Base-by-base conservation (phyloP, 2,329 filamentous ascomycete species). In the Thielaviopsis punctulata region DNA sequence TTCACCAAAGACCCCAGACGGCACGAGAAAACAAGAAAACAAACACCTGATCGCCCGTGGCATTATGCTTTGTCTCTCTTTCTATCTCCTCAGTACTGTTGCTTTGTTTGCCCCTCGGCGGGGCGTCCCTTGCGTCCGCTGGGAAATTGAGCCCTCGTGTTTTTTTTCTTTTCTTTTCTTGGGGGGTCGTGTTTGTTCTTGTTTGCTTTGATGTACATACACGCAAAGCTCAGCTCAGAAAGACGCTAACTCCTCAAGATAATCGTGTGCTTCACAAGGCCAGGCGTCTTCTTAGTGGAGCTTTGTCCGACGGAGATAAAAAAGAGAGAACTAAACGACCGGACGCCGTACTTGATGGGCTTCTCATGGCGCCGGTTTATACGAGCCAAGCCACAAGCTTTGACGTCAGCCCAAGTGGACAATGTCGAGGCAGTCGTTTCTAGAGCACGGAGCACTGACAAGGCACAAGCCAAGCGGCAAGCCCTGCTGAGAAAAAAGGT, bases 21-120 rank as follows among this genome's bases (percentile, higher is more conserved):
- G 46, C 52, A 52, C 52, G 55, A 46, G 51, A 55, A 50, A n/a
- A 41, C 36, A 7, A 41, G 52, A 52, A 56, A 18, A 45, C 8
- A 45, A 22, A 45, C 19, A 10, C 44, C 24, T 45, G 12, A 45
- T 45, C 4, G 15, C 19, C 48, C 9, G 24, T 44, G 39, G 13
- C 33, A 12, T 21, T 49, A 13, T 23, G 22, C 23, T 49, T 49
- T 49, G 23, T 19, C 12, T 39, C 18, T 41, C 10, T 25, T 6
- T 23, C 22, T 36, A 6, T 48, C 19, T 48, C 33, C 33, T 21
- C 33, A 12, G 4, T 45, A 18, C 12, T 47, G 18, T 25, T 39
- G 13, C 24, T 21, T 49, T 19, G 23, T 49, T 49, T 49, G 24
- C 39, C 30, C 23, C n/a, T 19, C 23, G 7, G 24, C 15, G n/a